Evolutionary conservation across 2,329 filamentous ascomycete species (phyloP).

Genomic region (Aspergillus niger): DNA sequence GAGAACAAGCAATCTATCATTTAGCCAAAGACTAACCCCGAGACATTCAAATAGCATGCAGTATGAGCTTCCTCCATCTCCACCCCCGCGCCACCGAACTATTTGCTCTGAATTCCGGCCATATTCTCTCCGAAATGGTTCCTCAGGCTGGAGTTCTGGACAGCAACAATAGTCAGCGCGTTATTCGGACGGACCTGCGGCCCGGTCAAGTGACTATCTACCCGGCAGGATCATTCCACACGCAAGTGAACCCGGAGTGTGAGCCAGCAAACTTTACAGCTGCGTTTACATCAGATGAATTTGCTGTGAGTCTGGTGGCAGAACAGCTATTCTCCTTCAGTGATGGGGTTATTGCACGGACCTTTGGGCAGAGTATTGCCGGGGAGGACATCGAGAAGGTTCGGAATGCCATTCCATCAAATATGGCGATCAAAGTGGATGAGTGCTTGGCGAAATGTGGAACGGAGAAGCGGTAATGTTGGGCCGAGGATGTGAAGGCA

Average conservation of each 20-base stretch:
- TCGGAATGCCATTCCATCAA: slow-evolving; percentile 19
- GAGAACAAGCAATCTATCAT: neutral
- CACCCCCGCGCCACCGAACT: slow-evolving; percentile 30
- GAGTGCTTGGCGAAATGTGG: slow-evolving; percentile 30
- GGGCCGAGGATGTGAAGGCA: too few relatives aligned
- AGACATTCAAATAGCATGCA: slow-evolving; percentile 19
- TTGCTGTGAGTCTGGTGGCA: slow-evolving; percentile 24
- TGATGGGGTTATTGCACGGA: slow-evolving; percentile 23
- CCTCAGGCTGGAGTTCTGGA: slow-evolving; percentile 20
- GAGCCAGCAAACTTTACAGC: slow-evolving; percentile 28
- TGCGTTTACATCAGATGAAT: slow-evolving; percentile 26
- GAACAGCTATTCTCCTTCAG: slow-evolving; percentile 21
- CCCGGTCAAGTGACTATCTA: slow-evolving; percentile 27
- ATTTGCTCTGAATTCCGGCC: slow-evolving; percentile 23
- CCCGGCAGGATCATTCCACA: slow-evolving; percentile 30
- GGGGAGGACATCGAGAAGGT: slow-evolving; percentile 27
- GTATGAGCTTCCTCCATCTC: slow-evolving; percentile 29
- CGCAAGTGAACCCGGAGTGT: slow-evolving; percentile 31
- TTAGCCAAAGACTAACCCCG: neutral
- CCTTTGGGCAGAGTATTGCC: slow-evolving; percentile 24
- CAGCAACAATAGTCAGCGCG: slow-evolving; percentile 20
- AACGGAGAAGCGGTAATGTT: neutral
- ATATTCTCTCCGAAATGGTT: slow-evolving; percentile 24
- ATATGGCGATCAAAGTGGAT: slow-evolving; percentile 24
- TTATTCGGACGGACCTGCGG: slow-evolving; percentile 19